Evolutionary conservation across 208 protist genomes (phyloP), one percentile per base, ranked within the genome.

Genomic region (Kentomonas sorsogonicus): DNA sequence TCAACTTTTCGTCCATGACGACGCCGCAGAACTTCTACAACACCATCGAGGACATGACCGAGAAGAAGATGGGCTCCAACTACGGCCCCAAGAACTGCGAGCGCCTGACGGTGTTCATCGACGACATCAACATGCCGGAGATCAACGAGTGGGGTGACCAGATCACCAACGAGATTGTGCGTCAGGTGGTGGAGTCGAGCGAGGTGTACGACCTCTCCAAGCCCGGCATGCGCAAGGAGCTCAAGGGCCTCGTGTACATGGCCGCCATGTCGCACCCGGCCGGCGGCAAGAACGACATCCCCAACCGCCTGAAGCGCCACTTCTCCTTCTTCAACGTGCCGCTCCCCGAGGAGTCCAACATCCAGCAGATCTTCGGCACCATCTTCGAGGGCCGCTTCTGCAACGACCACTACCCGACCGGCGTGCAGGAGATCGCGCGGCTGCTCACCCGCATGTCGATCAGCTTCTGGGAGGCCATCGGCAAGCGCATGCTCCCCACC

Each of bases 201-300:
- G 78, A 91, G 72, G 80, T 94, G 45, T 96, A 91, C 69, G 83
- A 91, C 72, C 74, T 96, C 30, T 63, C 66, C 55, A 84, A 87
- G 66, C 86, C 87, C 13, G 98, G 97, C 27, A 78, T 98, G 55
- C 96, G 84, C 45, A 97, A 93, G 57, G 80, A 91, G 44, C 82
- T 99, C 27, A 85, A 93, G 59, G 95, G 98, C 22, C 65, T 99
- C 33, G 87, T 96, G 25, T 98, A 95, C 72, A 89, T 98, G 64
- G 95, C 89, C 3, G 97, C 97, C 47, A 99, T 99, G 97, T 92
- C 84, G 29, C 94, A 98, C 74, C 97, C 98, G 25, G 95, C 96
- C 18, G 98, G 97, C 45, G 98, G 98, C 58, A 95, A 97, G 71
- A 99, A 99, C 72, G 97, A 99, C 66, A 98, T 99, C 60, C 97